These are phyloP conservation scores for Dictyostelium discoideum DNA, from an alignment of 78 protist genomes.

Conservation along the genomic window DNA sequence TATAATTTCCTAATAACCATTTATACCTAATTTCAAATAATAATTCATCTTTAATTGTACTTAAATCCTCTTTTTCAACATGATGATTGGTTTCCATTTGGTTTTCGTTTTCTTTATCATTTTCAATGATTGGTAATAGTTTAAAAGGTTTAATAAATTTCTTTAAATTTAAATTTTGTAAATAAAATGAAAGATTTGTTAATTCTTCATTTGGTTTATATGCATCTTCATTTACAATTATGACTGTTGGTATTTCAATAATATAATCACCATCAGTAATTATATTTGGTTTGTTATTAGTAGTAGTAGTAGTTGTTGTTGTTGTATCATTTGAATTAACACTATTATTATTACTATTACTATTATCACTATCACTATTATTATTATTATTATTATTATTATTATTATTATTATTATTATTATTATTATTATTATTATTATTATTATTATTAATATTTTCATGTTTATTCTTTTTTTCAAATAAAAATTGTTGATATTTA, in stretches of 20 bases:
- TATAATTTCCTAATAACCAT: constrained; percentile 17
- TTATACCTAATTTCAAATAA: constrained; percentile 19
- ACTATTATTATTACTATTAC: not conserved
- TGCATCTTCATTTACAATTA: not conserved
- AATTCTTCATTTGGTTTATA: constrained; percentile 2
- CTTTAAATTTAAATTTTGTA: not conserved
- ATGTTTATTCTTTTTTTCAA: not conserved
- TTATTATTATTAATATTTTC: not conserved
- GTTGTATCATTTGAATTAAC: not conserved
- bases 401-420: not conserved
- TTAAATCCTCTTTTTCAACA: no score
- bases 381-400: not conserved
- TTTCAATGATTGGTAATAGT: not conserved
- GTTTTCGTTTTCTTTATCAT: not conserved
- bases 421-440: not conserved
- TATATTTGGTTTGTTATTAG: not conserved
- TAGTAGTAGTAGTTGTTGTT: not conserved
- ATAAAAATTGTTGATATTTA: not conserved
- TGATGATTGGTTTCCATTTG: not conserved
- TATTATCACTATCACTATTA: no score
- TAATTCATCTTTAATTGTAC: not conserved
- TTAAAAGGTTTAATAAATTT: constrained; percentile 6
- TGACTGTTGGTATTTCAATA: not conserved
- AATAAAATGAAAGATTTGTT: constrained; percentile 1
- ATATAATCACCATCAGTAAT: not conserved